Conservation (phyloP, 2,329 filamentous ascomycete species). For the Akanthomyces lecanii region DNA sequence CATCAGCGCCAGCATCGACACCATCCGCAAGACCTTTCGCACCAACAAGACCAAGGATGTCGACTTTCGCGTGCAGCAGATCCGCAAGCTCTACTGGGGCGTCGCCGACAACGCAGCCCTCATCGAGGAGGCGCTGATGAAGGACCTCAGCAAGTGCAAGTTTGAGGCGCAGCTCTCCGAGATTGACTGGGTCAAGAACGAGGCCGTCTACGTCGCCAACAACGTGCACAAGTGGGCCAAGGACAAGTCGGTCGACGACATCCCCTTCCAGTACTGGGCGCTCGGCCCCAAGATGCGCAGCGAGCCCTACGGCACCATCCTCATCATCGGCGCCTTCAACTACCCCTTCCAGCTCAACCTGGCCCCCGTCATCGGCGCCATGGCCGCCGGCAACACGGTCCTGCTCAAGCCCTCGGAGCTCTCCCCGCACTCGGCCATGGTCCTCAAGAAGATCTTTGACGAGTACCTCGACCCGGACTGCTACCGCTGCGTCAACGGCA, state of each 20-base stretch:
- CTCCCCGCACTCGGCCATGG: conserved; percentile 69
- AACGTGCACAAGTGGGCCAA: conserved; percentile 78
- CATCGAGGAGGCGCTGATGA: conserved; percentile 68
- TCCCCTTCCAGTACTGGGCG: conserved; percentile 62
- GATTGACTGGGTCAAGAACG: conserved; percentile 72
- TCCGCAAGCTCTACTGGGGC: conserved; percentile 94
- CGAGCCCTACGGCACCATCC: conserved; percentile 77
- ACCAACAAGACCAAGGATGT: conserved; percentile 78
- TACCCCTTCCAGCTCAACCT: conserved; percentile 82
- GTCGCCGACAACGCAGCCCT: conserved; percentile 72
- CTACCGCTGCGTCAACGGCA: conserved; percentile 77
- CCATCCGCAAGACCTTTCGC: conserved; percentile 64
- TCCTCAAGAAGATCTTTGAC: conserved; percentile 74
- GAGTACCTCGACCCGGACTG: conserved; percentile 70
- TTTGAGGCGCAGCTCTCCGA: conserved; percentile 74
- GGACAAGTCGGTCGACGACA: conserved; percentile 71
- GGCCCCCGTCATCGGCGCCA: conserved; percentile 79
- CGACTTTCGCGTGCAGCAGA: conserved; percentile 76
- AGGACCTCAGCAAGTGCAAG: conserved; percentile 72
- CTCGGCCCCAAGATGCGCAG: conserved; percentile 75
- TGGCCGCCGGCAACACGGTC: conserved; percentile 85
- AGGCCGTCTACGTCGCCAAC: conserved; percentile 72
- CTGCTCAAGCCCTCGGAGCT: conserved; percentile 89
- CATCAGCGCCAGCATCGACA: conserved; percentile 59
- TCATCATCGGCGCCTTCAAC: conserved; percentile 93